phyloP scores from a whole-genome alignment of 169 alveolate species.

The Babesia ovata region DNA sequence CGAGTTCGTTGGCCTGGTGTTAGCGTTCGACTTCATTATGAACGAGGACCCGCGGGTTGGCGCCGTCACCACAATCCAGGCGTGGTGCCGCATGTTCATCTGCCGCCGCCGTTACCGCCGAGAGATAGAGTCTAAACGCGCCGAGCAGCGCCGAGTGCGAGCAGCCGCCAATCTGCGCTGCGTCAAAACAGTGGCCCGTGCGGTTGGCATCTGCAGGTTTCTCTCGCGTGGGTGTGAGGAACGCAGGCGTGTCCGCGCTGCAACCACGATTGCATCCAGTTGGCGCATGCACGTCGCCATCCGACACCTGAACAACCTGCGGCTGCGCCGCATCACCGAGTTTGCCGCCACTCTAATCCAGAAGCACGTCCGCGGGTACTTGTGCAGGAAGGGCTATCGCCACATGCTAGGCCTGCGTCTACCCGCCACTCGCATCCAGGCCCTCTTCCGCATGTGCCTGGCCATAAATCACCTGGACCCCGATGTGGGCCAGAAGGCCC shows the following conservation, averaged over 20 bases:
- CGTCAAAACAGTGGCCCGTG: slow-evolving; percentile 5
- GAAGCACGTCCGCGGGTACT: slow-evolving; percentile 61
- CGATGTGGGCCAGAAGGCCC: not conserved
- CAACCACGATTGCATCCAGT: slow-evolving; percentile 48
- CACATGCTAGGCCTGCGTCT: slow-evolving; percentile 9
- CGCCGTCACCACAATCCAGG: slow-evolving; percentile 43
- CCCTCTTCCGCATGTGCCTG: slow-evolving; percentile 26
- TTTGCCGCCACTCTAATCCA: slow-evolving; percentile 67
- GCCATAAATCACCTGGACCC: slow-evolving; percentile 15
- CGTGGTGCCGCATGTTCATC: slow-evolving; percentile 47
- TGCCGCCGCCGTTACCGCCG: slow-evolving; percentile 31
- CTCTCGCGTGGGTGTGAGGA: slow-evolving; percentile 8
- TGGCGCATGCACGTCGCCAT: slow-evolving; percentile 67
- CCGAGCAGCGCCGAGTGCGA: not conserved
- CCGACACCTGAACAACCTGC: slow-evolving; percentile 38
- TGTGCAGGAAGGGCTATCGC: slow-evolving; percentile 30
- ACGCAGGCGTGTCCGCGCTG: slow-evolving; percentile 39
- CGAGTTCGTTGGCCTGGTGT: slow-evolving; percentile 46
- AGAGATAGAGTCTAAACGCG: slow-evolving; percentile 20
- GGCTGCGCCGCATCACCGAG: slow-evolving; percentile 24
- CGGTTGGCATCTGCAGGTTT: slow-evolving; percentile 9
- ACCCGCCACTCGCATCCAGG: slow-evolving; percentile 45
- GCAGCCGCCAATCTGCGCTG: slow-evolving; percentile 24
- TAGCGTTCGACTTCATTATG: slow-evolving; percentile 21
- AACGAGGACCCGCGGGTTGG: slow-evolving; percentile 30